A percentile compares a stretch with the other conserved stretches of the same genome.
phyloP scores from a whole-genome alignment of 306 rosid species.

The Prunus campanulata region DNA sequence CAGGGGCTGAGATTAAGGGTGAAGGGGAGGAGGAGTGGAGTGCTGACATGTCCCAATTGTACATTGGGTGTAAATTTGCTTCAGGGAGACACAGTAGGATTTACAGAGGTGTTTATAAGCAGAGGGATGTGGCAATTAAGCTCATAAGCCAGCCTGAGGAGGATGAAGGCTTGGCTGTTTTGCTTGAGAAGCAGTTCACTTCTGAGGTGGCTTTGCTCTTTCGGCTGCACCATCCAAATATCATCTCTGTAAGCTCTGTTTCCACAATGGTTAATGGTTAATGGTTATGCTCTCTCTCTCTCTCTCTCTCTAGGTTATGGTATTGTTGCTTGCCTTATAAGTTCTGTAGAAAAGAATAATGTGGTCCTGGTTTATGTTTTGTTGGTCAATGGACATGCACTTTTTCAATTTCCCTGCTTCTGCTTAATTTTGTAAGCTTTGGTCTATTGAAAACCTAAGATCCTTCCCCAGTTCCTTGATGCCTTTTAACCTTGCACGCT shows the following conservation, averaged over 20 bases:
- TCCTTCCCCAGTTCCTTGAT: neutral
- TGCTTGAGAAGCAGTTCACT: slow-evolving; percentile 81
- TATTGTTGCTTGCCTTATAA: neutral
- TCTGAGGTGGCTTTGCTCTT: slow-evolving; percentile 83
- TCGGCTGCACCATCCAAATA: slow-evolving; percentile 70
- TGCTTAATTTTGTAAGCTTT: neutral
- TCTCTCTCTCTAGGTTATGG: neutral
- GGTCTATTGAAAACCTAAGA: neutral
- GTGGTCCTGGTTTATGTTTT: slow-evolving; percentile 15
- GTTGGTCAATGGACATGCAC: neutral
- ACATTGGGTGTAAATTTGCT: slow-evolving; percentile 77
- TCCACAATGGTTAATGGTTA: too few relatives aligned
- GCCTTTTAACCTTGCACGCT: neutral
- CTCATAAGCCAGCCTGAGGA: slow-evolving; percentile 85
- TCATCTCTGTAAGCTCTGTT: slow-evolving; percentile 64
- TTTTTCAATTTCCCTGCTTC: neutral
- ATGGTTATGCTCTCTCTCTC: neutral
- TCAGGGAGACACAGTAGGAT: slow-evolving; percentile 88
- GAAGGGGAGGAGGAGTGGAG: slow-evolving; percentile 96
- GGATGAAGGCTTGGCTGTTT: slow-evolving; percentile 63
- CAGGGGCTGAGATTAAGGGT: slow-evolving; percentile 84
- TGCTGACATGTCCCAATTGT: slow-evolving; percentile 87
- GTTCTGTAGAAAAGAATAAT: neutral
- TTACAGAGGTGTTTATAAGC: slow-evolving; percentile 82
- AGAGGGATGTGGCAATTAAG: slow-evolving; percentile 85